A percentile compares a stretch with the other conserved stretches of the same genome.
These are phyloP conservation scores for Boletus vinaceobasis DNA, from an alignment of 768 basidiomycete genomes.

Conservation along the genomic window DNA sequence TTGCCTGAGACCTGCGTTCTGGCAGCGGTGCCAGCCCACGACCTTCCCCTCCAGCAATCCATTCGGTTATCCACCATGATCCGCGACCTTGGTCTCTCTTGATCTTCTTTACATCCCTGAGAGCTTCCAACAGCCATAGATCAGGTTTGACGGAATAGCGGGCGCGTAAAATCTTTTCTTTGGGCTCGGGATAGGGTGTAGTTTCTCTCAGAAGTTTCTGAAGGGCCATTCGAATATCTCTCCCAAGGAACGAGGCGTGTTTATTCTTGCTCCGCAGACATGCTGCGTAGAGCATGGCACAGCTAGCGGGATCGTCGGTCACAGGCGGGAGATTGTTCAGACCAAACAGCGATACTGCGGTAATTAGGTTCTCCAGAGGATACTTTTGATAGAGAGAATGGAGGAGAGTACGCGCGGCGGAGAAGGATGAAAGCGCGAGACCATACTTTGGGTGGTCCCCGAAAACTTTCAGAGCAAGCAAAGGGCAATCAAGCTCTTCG, in stretches of 20 bases:
- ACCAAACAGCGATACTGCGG: slow-evolving; percentile 51
- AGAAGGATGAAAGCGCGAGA: slow-evolving; percentile 43
- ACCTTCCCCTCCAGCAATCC: slow-evolving; percentile 23
- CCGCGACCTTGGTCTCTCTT: slow-evolving; percentile 30
- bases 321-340: slow-evolving; percentile 53
- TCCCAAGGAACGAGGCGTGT: slow-evolving; percentile 40
- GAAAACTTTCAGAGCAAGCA: slow-evolving; percentile 58
- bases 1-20: slow-evolving; percentile 15
- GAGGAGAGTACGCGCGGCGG: slow-evolving; percentile 53
- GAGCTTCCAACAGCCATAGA: slow-evolving; percentile 36
- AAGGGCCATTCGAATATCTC: slow-evolving; percentile 42
- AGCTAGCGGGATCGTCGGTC: slow-evolving; percentile 53
- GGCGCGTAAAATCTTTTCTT: slow-evolving; percentile 18
- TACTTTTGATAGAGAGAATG: slow-evolving; percentile 49
- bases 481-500: slow-evolving; percentile 50
- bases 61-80: slow-evolving; percentile 27
- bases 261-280: slow-evolving; percentile 46
- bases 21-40: slow-evolving; percentile 16
- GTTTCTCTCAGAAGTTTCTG: slow-evolving; percentile 28
- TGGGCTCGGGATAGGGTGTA: slow-evolving; percentile 17
- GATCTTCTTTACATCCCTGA: slow-evolving; percentile 34
- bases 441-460: slow-evolving; percentile 62
- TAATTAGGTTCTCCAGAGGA: slow-evolving; percentile 46
- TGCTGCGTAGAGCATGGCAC: slow-evolving; percentile 53
- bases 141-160: slow-evolving; percentile 33